Base-by-base conservation (phyloP, 805 yeast genomes). In the Schwanniomyces sp. region DNA sequence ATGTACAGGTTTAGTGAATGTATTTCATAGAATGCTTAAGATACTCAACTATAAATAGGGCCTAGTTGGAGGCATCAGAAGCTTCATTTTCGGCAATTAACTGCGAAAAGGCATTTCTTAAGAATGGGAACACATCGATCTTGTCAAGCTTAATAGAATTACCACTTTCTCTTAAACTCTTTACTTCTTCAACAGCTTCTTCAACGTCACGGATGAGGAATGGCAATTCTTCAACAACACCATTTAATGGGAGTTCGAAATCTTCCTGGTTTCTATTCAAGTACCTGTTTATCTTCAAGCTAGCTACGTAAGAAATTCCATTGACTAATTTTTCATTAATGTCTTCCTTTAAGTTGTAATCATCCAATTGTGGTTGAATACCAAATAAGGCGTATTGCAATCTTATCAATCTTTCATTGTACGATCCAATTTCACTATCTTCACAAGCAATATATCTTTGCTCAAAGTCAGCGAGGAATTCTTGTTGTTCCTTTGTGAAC, bases 301-400 rank as follows among this genome's bases (percentile, higher is more conserved):
- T 74, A 25, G 96, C 89, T 36, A 89, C 79, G 54, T 69, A 81
- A 55, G 80, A 73, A 38, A 91, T 72, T 21, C 97, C 97, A 46
- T 79, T 72, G 44, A 86, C 86, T 36, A 72, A 69, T 46, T 62
- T 66, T 25, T 57, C 69, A 48, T 66, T 63, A 48, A 75, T 72
- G 58, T 86, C 86, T 11, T 84, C 82, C 14, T 68, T 63, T 54
- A 84, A 78, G 46, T 81, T 81, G 46, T 78, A 63, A 40, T 69
- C 84, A 41, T 82, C 74, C 47, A 80, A 72, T 45, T 81, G 82
- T 26, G 88, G 89, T 50, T 83, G 82, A 47, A 91, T 86, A n/a
- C 97, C 97, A 61, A 84, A 91, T 26, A 90, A 64, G 0, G 96
- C 91, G 56, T 76, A 81, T 64, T 88, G 96, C 56, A 91, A 77